These are phyloP conservation scores for Periconia sp. DNA, from an alignment of 2,329 filamentous ascomycete genomes.

Conservation along the genomic window DNA sequence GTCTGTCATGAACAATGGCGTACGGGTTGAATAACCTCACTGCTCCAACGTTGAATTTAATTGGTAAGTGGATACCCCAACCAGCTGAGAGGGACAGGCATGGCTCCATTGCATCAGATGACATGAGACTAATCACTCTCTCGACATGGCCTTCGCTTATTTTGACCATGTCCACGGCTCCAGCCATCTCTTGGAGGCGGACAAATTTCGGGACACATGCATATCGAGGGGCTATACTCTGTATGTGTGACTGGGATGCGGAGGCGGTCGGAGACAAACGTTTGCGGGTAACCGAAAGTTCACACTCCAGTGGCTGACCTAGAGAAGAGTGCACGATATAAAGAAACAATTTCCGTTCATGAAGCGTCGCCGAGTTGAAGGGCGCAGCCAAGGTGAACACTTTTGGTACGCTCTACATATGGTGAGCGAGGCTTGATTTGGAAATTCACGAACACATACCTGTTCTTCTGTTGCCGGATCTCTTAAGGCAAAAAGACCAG, in stretches of 20 bases:
- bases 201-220: conserved; percentile 42
- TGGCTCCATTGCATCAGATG: conserved; percentile 22
- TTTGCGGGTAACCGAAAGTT: conserved; percentile 44
- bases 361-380: conserved; percentile 43
- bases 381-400: conserved; percentile 40
- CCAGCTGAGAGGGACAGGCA: conserved; percentile 40
- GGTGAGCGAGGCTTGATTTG: not conserved
- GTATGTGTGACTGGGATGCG: conserved; percentile 29
- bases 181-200: conserved; percentile 29
- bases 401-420: conserved; percentile 24
- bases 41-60: conserved; percentile 28
- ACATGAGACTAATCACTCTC: conserved; percentile 35
- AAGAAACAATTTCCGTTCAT: conserved; percentile 45
- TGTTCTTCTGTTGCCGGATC: conserved; percentile 18
- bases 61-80: conserved; percentile 44
- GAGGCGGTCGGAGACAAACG: conserved; percentile 37
- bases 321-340: conserved; percentile 45
- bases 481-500: conserved; percentile 31
- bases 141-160: conserved; percentile 39
- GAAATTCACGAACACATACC: conserved; percentile 17
- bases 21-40: conserved; percentile 44
- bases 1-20: conserved; percentile 32
- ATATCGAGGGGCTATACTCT: conserved; percentile 33
- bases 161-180: conserved; percentile 37
- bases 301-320: conserved; percentile 41